These are phyloP conservation scores for Bolboschoenoplectus hybrid DNA, from an alignment of 202 grass and related monocot genomes.

Conservation along the genomic window DNA sequence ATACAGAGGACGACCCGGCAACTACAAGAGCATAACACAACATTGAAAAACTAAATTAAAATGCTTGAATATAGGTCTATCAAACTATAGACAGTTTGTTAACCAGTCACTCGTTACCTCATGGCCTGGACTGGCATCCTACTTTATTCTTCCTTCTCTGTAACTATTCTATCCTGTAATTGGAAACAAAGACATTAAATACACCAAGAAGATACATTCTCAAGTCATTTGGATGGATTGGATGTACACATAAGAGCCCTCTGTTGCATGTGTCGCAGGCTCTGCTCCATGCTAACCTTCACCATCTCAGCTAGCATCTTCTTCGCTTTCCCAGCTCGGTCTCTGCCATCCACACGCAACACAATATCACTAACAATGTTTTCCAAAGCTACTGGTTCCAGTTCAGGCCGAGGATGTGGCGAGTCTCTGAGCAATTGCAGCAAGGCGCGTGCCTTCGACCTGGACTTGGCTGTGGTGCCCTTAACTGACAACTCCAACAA, in stretches of 20 bases:
- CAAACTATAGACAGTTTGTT: slow-evolving; percentile 40
- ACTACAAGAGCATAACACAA: slow-evolving; percentile 6
- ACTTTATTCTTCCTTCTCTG: slow-evolving; percentile 31
- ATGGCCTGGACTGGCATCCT: slow-evolving; percentile 49
- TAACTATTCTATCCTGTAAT: slow-evolving; percentile 20
- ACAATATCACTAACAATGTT: slow-evolving; percentile 43
- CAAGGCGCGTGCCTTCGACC: slow-evolving; percentile 32
- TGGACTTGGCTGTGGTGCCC: slow-evolving; percentile 36
- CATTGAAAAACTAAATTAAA: slow-evolving; percentile 24
- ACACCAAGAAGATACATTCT: neutral
- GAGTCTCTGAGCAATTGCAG: slow-evolving; percentile 42
- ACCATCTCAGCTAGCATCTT: slow-evolving; percentile 56
- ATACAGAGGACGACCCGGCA: neutral
- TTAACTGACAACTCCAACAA: slow-evolving; percentile 42
- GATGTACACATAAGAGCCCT: slow-evolving; percentile 43
- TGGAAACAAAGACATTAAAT: neutral
- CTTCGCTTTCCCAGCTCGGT: slow-evolving; percentile 44
- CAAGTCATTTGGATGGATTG: slow-evolving; percentile 29
- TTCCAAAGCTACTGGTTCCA: slow-evolving; percentile 35
- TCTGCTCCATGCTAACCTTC: slow-evolving; percentile 54
- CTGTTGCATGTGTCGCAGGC: slow-evolving; percentile 45
- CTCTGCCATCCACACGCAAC: slow-evolving; percentile 35
- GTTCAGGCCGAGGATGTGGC: neutral
- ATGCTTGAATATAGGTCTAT: slow-evolving; percentile 27
- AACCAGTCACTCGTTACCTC: slow-evolving; percentile 44